Evolutionary conservation across 495 filamentous ascomycete genomes (phyloP), one percentile per base, ranked within the genome.

Genomic region (Aspergillus hancockii): DNA sequence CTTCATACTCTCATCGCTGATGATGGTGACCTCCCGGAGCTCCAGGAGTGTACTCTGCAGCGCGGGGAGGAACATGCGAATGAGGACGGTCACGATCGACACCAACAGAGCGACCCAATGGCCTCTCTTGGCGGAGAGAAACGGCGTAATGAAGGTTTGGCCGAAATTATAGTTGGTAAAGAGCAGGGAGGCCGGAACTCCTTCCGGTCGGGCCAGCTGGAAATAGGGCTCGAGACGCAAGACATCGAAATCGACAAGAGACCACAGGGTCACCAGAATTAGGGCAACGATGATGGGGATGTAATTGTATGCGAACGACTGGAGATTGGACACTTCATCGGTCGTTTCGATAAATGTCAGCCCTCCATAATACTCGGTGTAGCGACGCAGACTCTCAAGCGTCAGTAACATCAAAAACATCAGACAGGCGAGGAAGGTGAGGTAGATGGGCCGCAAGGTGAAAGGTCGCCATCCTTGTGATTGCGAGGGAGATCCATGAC

Each of bases 151-250:
- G 40, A 77, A 65, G 8, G 71, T 73, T 50, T 77, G 75, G 16
- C 74, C 74, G 32, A 77, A 77, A 45, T 75, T 77, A 52, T 77
- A 77, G 57, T 77, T 77, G 68, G 73, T 77, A 52, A 76, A 76
- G 2, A 77, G 59, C 7, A 73, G 67, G 1, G 63, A 66, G 25
- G 75, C 75, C 22, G 73, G 71, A 12, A 67, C 70, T 2, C 75
- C 75, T 16, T 71, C 63, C 9, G 75, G 70, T 18, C 63, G 62
- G 12, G 75, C 69, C 31, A 77, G 50, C 53, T 77, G 75, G 31
- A 76, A 77, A 56, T 75, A 77, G 0, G 75, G 75, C 32, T 77
- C 75, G 21, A 77, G 67, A 14, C 75, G 75, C 10, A 77, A 63
- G 8, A 76, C 73, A 63, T 77, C 75, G 56, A 73, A 77, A 45